These are phyloP conservation scores for Mycena venus DNA, from an alignment of 768 basidiomycete genomes.

Conservation along the genomic window DNA sequence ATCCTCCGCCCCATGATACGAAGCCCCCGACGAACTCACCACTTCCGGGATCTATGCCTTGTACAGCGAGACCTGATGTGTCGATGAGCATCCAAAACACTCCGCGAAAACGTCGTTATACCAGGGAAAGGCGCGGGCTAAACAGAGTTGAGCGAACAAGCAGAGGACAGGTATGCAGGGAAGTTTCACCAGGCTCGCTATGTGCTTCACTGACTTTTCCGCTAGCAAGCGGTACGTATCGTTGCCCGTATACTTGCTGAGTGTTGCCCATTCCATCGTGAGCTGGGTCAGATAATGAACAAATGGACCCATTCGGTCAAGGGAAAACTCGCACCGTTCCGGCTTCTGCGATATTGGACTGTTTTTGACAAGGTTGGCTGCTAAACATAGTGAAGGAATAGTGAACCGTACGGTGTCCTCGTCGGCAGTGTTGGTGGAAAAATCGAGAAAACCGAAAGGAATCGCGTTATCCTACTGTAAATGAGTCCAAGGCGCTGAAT, in stretches of 20 bases:
- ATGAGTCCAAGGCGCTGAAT: not conserved
- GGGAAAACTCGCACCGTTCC: not conserved
- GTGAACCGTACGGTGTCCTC: not conserved
- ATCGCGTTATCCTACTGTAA: constrained; percentile 53
- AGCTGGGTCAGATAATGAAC: not conserved
- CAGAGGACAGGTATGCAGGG: not conserved
- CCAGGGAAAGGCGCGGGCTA: constrained; percentile 52
- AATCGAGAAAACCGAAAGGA: constrained; percentile 59
- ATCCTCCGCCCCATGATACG: constrained; percentile 46
- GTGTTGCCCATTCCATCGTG: constrained; percentile 57
- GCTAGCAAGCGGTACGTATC: constrained; percentile 63
- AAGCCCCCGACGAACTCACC: constrained; percentile 60
- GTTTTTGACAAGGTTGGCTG: not conserved
- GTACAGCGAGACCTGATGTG: constrained; percentile 62
- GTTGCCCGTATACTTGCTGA: constrained; percentile 63
- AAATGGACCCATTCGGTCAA: not conserved
- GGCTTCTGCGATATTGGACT: constrained; percentile 24
- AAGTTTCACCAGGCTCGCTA: constrained; percentile 51
- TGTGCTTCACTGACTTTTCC: constrained; percentile 59
- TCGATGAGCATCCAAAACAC: not conserved
- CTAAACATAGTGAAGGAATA: not conserved
- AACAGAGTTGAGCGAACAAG: not conserved
- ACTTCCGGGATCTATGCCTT: constrained; percentile 65
- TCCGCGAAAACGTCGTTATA: not conserved
- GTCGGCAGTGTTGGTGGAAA: constrained; percentile 54